phyloP scores from a whole-genome alignment of 2,329 filamentous ascomycete species.

The Aspergillus sojae region DNA sequence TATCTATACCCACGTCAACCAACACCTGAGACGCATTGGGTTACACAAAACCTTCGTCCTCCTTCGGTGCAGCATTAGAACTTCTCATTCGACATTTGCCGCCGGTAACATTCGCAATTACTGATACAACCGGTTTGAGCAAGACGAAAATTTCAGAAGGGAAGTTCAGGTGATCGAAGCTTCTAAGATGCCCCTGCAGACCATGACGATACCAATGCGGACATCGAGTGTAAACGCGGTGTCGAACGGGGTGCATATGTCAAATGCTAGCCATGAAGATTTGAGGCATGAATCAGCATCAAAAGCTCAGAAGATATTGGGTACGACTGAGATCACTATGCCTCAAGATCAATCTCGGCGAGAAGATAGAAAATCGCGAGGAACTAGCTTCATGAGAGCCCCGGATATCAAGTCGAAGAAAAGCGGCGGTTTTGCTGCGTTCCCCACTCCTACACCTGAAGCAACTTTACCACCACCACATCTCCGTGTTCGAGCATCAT shows the following conservation, averaged over 20 bases:
- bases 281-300: constrained; percentile 24
- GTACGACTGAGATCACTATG: constrained; percentile 30
- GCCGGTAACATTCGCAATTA: background rate
- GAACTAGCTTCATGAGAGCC: constrained; percentile 46
- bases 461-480: constrained; percentile 26
- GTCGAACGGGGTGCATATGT: constrained; percentile 11
- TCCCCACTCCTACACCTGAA: constrained; percentile 27
- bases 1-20: background rate
- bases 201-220: constrained; percentile 19
- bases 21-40: background rate
- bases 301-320: constrained; percentile 38
- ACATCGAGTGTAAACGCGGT: constrained; percentile 22
- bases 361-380: constrained; percentile 27
- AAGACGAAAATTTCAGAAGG: background rate
- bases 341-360: constrained; percentile 25
- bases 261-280: constrained; percentile 21
- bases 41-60: background rate
- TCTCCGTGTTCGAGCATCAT: constrained; percentile 49
- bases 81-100: background rate
- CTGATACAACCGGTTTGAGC: background rate
- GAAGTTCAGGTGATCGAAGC: background rate
- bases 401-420: constrained; percentile 39
- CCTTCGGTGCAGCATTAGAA: background rate
- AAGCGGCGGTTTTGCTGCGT: constrained; percentile 27
- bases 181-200: constrained; percentile 16